A percentile compares a stretch with the other conserved stretches of the same genome.
These are phyloP conservation scores for Cystofilobasidium macerans DNA, from an alignment of 768 basidiomycete species.

Conservation along the genomic window DNA sequence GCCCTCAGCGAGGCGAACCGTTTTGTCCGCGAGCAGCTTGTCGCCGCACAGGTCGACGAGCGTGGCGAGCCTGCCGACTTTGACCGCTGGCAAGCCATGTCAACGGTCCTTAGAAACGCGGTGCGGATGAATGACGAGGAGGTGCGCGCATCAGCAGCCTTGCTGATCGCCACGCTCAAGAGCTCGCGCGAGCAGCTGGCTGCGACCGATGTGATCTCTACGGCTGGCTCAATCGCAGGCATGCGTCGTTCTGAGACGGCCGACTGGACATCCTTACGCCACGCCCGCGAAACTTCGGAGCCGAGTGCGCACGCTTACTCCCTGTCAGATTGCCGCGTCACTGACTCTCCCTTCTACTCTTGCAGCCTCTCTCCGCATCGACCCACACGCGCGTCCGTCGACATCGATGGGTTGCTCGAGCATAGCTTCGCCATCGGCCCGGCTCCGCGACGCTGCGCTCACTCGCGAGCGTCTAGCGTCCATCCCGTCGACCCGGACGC, in stretches of 20 bases:
- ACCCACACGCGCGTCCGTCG: neutral
- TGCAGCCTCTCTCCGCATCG: neutral
- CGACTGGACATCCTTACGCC: neutral
- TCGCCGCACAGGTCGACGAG: conserved; percentile 4
- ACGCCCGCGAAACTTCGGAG: neutral
- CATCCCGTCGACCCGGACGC: neutral
- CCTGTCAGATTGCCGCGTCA: neutral
- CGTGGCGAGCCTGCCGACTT: neutral
- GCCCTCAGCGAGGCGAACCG: neutral
- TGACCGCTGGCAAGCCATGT: neutral
- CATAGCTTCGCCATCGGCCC: neutral
- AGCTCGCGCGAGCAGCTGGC: neutral
- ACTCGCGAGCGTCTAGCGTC: neutral
- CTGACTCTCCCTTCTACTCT: neutral
- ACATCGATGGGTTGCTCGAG: neutral
- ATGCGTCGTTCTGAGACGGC: neutral
- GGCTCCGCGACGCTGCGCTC: neutral
- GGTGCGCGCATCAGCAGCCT: neutral
- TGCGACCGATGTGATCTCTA: neutral
- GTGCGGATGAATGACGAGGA: conserved; percentile 4
- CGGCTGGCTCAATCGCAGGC: neutral
- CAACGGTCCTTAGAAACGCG: neutral
- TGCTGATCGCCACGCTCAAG: neutral
- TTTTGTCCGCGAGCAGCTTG: neutral
- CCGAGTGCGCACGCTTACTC: neutral